phyloP scores from a whole-genome alignment of 306 rosid species.

The Pterocarpus macrocarpus region DNA sequence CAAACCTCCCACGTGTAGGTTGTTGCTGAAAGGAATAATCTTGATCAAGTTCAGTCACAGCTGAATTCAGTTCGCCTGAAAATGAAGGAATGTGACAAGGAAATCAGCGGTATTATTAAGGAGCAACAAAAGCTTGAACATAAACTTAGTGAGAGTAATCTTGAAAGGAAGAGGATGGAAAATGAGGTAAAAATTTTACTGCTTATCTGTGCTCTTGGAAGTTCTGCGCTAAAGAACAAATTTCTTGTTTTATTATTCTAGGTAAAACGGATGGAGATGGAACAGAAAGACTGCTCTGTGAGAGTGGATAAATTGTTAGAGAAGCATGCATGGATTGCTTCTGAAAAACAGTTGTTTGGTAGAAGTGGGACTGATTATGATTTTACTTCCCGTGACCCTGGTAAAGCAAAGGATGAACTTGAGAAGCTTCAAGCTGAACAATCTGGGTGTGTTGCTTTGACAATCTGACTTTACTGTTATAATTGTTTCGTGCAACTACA shows the following conservation, averaged over 20 bases:
- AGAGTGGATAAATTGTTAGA: conserved; percentile 88
- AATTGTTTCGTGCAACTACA: conserved; percentile 15
- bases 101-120: conserved; percentile 73
- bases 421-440: conserved; percentile 86
- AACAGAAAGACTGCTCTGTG: conserved; percentile 84
- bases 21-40: conserved; percentile 64
- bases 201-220: conserved; percentile 4
- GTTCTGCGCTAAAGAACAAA: conserved; percentile 44
- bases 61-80: conserved; percentile 70
- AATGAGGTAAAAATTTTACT: conserved; percentile 72
- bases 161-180: conserved; percentile 93
- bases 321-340: conserved; percentile 93
- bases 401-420: conserved; percentile 76
- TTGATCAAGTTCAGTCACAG: conserved; percentile 70
- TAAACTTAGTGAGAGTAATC: conserved; percentile 79
- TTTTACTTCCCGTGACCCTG: conserved; percentile 76
- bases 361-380: conserved; percentile 93
- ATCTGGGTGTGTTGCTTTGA: conserved; percentile 72
- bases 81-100: conserved; percentile 88
- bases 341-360: conserved; percentile 90
- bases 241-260: conserved; percentile 46
- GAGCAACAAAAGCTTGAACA: conserved; percentile 78
- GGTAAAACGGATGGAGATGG: conserved; percentile 90
- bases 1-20: conserved; percentile 66
- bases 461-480: conserved; percentile 25